A percentile compares a stretch with the other conserved stretches of the same genome.
Evolutionary conservation across 106 monocot species (phyloP).

Genomic region (Apostasia ramifera): DNA sequence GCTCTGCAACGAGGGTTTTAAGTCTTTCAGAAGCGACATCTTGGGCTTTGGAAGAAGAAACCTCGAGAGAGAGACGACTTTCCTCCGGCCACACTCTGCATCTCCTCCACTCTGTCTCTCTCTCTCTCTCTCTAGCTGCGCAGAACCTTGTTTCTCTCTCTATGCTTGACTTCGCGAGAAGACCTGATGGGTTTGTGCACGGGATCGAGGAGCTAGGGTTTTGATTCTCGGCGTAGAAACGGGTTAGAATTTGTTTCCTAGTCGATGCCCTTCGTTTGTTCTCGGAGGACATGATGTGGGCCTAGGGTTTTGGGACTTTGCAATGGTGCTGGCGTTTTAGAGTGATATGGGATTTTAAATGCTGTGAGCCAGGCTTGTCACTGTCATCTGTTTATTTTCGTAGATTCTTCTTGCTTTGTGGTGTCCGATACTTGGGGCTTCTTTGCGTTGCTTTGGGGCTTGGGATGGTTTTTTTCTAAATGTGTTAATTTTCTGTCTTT

Average conservation of each 20-base stretch:
- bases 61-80: slow-evolving; percentile 5
- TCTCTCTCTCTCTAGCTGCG: not conserved
- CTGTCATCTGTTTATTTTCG: not conserved
- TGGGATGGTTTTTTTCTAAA: not conserved
- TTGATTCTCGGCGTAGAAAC: not conserved
- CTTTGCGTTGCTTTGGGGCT: not conserved
- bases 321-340: not conserved
- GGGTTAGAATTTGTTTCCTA: not conserved
- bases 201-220: not conserved
- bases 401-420: not conserved
- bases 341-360: not conserved
- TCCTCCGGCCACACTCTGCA: no score
- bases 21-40: slow-evolving; percentile 3
- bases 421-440: not conserved
- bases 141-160: not conserved
- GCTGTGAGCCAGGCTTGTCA: not conserved
- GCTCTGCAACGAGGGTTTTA: not conserved
- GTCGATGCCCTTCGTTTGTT: not conserved
- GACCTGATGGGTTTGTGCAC: not conserved
- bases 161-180: no score
- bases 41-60: slow-evolving; percentile 1
- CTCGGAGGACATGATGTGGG: not conserved
- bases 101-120: not conserved
- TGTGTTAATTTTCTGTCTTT: no score
- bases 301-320: not conserved